Evolutionary conservation across 495 filamentous ascomycete species (phyloP).

Genomic region (Clohesyomyces aquaticus): DNA sequence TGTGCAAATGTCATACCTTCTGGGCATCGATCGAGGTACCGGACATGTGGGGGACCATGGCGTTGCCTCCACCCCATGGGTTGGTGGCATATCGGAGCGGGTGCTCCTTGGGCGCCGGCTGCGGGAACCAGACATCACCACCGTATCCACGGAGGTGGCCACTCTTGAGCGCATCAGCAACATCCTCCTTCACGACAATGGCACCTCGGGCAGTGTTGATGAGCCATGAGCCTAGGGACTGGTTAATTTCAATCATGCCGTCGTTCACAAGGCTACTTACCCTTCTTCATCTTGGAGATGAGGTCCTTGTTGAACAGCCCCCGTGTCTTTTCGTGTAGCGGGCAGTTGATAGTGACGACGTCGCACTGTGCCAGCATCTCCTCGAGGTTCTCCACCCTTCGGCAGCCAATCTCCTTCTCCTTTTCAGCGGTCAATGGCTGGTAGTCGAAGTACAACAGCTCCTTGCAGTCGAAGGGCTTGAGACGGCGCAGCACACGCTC

Average conservation of each 20-base stretch:
- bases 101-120: constrained; percentile 95
- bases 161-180: constrained; percentile 87
- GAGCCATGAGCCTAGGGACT: constrained; percentile 77
- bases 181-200: constrained; percentile 99
- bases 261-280: constrained; percentile 48
- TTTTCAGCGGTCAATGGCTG: constrained; percentile 84
- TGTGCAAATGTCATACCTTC: constrained; percentile 51
- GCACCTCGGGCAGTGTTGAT: constrained; percentile 98
- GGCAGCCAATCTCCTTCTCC: constrained; percentile 95
- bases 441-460: constrained; percentile 99
- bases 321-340: constrained; percentile 94
- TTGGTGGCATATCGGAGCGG: constrained; percentile 88
- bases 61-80: constrained; percentile 95
- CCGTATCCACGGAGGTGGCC: constrained; percentile 97
- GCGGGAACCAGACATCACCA: constrained; percentile 91
- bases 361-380: constrained; percentile 96
- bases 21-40: constrained; percentile 97
- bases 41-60: constrained; percentile 98
- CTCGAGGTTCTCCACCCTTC: constrained; percentile 84
- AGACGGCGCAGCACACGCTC: constrained; percentile 95
- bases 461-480: constrained; percentile 98
- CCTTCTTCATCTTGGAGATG: constrained; percentile 98
- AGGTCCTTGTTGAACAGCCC: constrained; percentile 99
- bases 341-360: constrained; percentile 99
- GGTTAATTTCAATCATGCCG: constrained; percentile 7